Evolutionary conservation across 306 rosid species (phyloP).

Genomic region (Amphicarpaea edgeworthii): DNA sequence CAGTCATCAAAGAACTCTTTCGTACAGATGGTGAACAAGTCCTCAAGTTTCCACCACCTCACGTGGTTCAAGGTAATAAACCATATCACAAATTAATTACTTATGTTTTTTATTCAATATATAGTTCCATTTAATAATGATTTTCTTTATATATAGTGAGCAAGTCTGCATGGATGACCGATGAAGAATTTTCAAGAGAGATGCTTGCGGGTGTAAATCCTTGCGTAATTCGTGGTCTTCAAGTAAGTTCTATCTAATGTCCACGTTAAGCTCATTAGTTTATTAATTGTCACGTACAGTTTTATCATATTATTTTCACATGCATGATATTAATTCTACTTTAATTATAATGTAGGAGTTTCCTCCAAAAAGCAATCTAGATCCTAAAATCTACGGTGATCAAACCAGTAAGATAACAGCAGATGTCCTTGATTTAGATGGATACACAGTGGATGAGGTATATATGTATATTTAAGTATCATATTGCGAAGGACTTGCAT

Average conservation of each 20-base stretch:
- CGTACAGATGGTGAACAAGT: constrained; percentile 74
- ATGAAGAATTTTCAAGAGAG: constrained; percentile 90
- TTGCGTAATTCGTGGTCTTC: constrained; percentile 61
- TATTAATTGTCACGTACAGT: background rate
- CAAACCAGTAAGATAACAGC: constrained; percentile 72
- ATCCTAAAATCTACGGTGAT: constrained; percentile 62
- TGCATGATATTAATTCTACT: background rate
- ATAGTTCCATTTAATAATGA: background rate
- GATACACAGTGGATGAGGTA: constrained; percentile 68
- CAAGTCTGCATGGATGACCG: constrained; percentile 79
- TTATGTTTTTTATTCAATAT: background rate
- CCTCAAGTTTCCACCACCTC: constrained; percentile 72
- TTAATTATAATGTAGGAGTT: constrained; percentile 60
- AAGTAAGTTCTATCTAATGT: constrained; percentile 66
- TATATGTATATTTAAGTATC: constrained; percentile 30
- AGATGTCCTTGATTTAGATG: constrained; percentile 60
- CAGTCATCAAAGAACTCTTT: constrained; percentile 69
- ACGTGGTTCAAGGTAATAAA: constrained; percentile 60
- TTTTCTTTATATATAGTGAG: constrained; percentile 50
- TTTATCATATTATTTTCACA: background rate
- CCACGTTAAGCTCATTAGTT: background rate
- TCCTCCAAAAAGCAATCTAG: constrained; percentile 80
- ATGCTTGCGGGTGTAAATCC: constrained; percentile 93
- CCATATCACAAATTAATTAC: background rate
- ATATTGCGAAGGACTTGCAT: no score